phyloP scores from a whole-genome alignment of 352 stramenopile species.

The Halophytophthora polymorphica region DNA sequence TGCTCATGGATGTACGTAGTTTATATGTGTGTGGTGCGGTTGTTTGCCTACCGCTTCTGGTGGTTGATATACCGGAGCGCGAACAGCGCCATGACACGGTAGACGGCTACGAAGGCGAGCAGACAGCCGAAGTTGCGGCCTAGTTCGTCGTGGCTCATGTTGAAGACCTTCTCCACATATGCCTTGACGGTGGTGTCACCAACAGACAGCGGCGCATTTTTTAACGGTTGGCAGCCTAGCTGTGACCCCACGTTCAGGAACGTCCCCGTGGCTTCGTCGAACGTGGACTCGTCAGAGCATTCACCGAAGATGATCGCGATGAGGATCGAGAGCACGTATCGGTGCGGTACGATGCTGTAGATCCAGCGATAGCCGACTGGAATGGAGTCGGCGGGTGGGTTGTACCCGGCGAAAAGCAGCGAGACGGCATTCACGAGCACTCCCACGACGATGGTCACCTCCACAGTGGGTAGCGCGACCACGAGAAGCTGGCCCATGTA shows the following conservation, averaged over 20 bases:
- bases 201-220: slow-evolving; percentile 21
- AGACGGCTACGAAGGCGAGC: slow-evolving; percentile 30
- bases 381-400: slow-evolving; percentile 37
- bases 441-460: slow-evolving; percentile 30
- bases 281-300: slow-evolving; percentile 25
- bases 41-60: slow-evolving; percentile 29
- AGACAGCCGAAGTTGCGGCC: slow-evolving; percentile 27
- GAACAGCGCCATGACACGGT: slow-evolving; percentile 33
- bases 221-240: slow-evolving; percentile 34
- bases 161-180: slow-evolving; percentile 28
- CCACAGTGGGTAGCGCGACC: slow-evolving; percentile 31
- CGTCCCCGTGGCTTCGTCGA: slow-evolving; percentile 14
- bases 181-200: slow-evolving; percentile 27
- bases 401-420: slow-evolving; percentile 63
- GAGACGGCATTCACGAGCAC: slow-evolving; percentile 51
- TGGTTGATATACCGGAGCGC: slow-evolving; percentile 42
- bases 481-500: slow-evolving; percentile 34
- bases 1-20: neutral
- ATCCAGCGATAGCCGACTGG: slow-evolving; percentile 46
- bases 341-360: slow-evolving; percentile 34
- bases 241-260: slow-evolving; percentile 20
- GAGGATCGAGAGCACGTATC: slow-evolving; percentile 27
- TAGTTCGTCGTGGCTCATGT: slow-evolving; percentile 36
- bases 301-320: slow-evolving; percentile 22
- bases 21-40: slow-evolving; percentile 1